Evolutionary conservation across 176 grass and related monocot genomes (phyloP).

Genomic region (Oropetium thomaeum): DNA sequence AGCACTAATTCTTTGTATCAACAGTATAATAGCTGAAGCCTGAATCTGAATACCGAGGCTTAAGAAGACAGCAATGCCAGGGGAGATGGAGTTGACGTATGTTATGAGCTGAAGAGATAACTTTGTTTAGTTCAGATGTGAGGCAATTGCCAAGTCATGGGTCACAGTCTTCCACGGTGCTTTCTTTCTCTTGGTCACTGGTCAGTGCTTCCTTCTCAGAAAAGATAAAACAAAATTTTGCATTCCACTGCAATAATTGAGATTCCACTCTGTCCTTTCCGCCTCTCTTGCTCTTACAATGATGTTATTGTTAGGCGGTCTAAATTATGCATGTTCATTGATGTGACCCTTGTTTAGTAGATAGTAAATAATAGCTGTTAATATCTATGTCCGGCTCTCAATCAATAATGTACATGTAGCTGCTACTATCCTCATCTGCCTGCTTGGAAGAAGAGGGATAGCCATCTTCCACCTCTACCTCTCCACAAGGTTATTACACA

Average conservation of each 20-base stretch:
- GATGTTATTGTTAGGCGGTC: slow-evolving; percentile 25
- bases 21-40: slow-evolving; percentile 1
- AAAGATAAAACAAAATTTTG: slow-evolving; percentile 23
- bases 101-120: slow-evolving; percentile 27
- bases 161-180: slow-evolving; percentile 20
- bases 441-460: slow-evolving; percentile 1
- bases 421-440: slow-evolving; percentile 12
- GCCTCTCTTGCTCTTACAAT: slow-evolving; percentile 12
- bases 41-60: neutral
- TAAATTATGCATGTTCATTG: slow-evolving; percentile 17
- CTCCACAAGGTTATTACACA: neutral
- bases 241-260: slow-evolving; percentile 40
- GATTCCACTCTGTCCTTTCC: slow-evolving; percentile 29
- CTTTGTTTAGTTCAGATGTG: slow-evolving; percentile 14
- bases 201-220: slow-evolving; percentile 3
- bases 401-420: slow-evolving; percentile 12
- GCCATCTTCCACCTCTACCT: neutral
- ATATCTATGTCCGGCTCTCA: slow-evolving; percentile 1
- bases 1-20: slow-evolving; percentile 1
- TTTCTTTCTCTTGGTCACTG: too few relatives aligned
- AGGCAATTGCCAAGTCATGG: slow-evolving; percentile 28
- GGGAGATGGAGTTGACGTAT: slow-evolving; percentile 10
- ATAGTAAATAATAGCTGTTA: slow-evolving; percentile 11
- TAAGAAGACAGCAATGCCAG: neutral
- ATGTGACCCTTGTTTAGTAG: slow-evolving; percentile 23